Evolutionary conservation across 352 stramenopile genomes (phyloP).

Genomic region (Phytopythium vexans): DNA sequence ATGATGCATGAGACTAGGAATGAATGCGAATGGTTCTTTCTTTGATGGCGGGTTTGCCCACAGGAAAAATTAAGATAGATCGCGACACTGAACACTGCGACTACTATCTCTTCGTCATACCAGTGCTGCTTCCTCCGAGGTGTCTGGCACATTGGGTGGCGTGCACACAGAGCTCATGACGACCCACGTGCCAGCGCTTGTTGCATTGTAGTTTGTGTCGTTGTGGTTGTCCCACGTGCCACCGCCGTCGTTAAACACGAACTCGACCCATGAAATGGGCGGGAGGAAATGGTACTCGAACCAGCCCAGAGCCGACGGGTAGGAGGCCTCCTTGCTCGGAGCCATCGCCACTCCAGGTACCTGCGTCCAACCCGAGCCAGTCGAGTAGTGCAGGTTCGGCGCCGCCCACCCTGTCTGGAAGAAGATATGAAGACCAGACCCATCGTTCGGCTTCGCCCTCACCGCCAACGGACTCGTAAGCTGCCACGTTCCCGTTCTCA

Average conservation of each 20-base stretch:
- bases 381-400: constrained; percentile 34
- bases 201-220: constrained; percentile 39
- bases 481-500: constrained; percentile 19
- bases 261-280: constrained; percentile 20
- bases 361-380: constrained; percentile 24
- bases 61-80: no score
- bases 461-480: constrained; percentile 17
- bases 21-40: no score
- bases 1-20: no score
- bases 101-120: no score
- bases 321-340: constrained; percentile 14
- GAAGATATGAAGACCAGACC: constrained; percentile 31
- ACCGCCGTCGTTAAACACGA: constrained; percentile 44
- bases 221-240: constrained; percentile 42
- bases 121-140: no score
- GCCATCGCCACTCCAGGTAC: constrained; percentile 25
- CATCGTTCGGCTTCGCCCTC: constrained; percentile 21
- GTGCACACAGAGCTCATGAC: constrained; percentile 28
- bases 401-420: constrained; percentile 29
- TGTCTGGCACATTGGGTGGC: constrained; percentile 2
- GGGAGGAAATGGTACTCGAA: constrained; percentile 28
- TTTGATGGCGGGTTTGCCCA: no score
- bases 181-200: constrained; percentile 26
- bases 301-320: constrained; percentile 22
- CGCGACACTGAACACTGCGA: no score